Base-by-base conservation (phyloP, 148 eudicot genomes). In the Spergularia bocconei region DNA sequence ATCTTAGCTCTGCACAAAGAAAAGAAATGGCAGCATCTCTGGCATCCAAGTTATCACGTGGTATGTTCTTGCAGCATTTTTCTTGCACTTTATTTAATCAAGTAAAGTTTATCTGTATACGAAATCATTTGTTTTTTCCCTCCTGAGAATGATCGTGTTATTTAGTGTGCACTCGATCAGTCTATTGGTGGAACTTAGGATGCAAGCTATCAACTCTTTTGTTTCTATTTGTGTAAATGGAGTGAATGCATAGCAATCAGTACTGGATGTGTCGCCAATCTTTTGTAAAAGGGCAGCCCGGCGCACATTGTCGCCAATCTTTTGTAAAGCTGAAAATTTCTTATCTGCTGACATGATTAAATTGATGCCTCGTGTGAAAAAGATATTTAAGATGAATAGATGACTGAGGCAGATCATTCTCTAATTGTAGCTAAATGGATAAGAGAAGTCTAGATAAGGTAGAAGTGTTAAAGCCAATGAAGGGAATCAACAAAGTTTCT, bases 1-100 rank as follows among this genome's bases (percentile, higher is more conserved):
- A 63, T 38, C 16, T 33, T 63, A 13, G 8, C 38, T 63, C 11
- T 44, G 67, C 41, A 14, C 44, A 63, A 17, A 15, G 59, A 55
- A 15, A 39, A 53, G 54, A 17, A n/a, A 79, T 81, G 84, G 77
- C 80, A 8, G 63, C 84, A 77, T 81, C 77, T 17, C 29, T 81
- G 53, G 69, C 74, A 57, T 73, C 78, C 12, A 81, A 73, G 60
- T 77, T 81, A 62, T 72, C 80, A n/a, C 77, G 56, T 15, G 84
- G 80, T 77, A 77, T 17, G 39, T 55, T 54, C 29, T 4, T 5
- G 0, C 10, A 55, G 25, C 25, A 0, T 2, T 12, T 13, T n/a
- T 44, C n/a, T 23, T 5, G 13, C 33, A 0, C n/a, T 33, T n/a
- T 9, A 48, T 2, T 23, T 19, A 52, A 51, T 19, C 63, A 33